These are phyloP conservation scores for Aaosphaeria pasadenensis DNA, from an alignment of 2,329 filamentous ascomycete species.

Conservation along the genomic window DNA sequence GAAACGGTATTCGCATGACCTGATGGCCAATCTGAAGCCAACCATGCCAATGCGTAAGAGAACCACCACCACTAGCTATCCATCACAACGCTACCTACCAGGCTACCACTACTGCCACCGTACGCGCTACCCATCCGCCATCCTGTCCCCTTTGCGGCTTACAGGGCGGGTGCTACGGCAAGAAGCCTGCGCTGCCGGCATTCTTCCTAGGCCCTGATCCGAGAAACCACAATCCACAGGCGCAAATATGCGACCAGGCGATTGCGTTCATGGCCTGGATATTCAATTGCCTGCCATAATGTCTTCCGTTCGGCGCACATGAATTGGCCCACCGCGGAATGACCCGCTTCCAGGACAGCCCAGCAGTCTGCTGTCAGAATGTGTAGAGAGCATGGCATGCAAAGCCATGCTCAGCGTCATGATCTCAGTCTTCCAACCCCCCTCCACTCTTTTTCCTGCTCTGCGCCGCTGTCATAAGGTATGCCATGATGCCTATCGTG, in stretches of 20 bases:
- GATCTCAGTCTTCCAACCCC: neutral
- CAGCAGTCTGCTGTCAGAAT: constrained; percentile 12
- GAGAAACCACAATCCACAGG: constrained; percentile 18
- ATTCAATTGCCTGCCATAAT: constrained; percentile 11
- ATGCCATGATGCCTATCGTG: constrained; percentile 3
- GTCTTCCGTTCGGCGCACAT: constrained; percentile 6
- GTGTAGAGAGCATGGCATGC: constrained; percentile 9
- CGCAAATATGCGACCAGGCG: constrained; percentile 3
- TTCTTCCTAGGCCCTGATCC: constrained; percentile 22
- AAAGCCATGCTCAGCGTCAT: constrained; percentile 7
- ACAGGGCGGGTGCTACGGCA: constrained; percentile 37
- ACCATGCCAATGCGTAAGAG: constrained; percentile 37
- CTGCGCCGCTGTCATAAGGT: no score
- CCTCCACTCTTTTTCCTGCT: no score
- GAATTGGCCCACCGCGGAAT: constrained; percentile 17
- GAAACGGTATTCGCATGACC: constrained; percentile 41
- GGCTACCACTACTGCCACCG: no score
- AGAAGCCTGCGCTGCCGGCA: constrained; percentile 32
- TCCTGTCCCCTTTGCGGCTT: constrained; percentile 24
- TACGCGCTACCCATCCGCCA: constrained; percentile 5
- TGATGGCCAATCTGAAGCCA: constrained; percentile 32
- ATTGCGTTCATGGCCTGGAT: no score
- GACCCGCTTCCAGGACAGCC: constrained; percentile 28
- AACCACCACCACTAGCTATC: constrained; percentile 13
- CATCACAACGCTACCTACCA: no score